phyloP scores from a whole-genome alignment of 495 filamentous ascomycete species.

The Podospora pseudopauciseta region DNA sequence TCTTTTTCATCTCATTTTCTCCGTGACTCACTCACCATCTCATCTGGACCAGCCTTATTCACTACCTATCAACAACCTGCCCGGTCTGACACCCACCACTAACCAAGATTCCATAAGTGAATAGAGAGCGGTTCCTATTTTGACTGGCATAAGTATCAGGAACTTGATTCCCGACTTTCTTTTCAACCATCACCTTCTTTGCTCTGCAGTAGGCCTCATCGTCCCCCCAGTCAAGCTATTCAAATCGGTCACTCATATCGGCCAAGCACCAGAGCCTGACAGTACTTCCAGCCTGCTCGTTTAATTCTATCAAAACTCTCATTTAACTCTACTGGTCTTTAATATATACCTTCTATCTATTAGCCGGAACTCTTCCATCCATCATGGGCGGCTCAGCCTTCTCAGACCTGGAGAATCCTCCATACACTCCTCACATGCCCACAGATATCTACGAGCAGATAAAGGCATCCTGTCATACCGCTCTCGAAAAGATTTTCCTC shows the following conservation, averaged over 20 bases:
- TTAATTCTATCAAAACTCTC: background rate
- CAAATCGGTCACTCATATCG: background rate
- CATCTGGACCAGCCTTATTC: background rate
- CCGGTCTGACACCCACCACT: background rate
- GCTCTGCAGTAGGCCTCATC: background rate
- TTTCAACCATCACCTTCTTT: background rate
- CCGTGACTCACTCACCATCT: background rate
- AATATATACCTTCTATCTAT: background rate
- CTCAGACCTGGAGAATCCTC: constrained; percentile 35
- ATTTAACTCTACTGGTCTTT: background rate
- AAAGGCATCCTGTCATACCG: constrained; percentile 34
- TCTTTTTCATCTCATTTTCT: background rate
- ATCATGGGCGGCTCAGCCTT: constrained; percentile 59
- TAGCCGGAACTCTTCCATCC: background rate
- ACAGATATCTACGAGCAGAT: constrained; percentile 45
- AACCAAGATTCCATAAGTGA: background rate
- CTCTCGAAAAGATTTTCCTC: constrained; percentile 45
- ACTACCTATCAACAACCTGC: background rate
- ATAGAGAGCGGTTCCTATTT: background rate
- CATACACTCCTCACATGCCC: constrained; percentile 58
- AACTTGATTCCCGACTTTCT: background rate
- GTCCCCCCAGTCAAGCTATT: background rate
- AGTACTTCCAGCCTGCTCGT: background rate
- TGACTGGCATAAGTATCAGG: background rate
- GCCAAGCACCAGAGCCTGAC: background rate